phyloP scores from a whole-genome alignment of 805 yeast species.

The Metschnikowia corniflorae region DNA sequence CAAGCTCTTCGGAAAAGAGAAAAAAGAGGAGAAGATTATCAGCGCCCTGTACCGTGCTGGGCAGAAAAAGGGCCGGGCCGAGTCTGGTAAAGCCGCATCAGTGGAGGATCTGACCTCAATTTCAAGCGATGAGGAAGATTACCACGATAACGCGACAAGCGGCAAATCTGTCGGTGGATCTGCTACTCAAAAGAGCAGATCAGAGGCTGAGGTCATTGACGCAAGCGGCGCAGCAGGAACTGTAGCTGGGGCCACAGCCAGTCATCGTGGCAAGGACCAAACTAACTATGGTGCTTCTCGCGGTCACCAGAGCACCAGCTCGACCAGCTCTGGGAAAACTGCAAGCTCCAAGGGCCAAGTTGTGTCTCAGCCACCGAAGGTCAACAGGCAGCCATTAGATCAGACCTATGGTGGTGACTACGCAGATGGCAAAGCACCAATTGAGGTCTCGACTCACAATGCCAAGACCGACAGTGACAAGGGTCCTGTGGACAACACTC shows the following conservation, averaged over 20 bases:
- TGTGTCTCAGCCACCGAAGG: conserved; percentile 28
- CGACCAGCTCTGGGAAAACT: conserved; percentile 5
- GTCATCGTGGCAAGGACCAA: conserved; percentile 1
- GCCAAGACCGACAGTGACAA: neutral
- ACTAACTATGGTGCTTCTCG: conserved; percentile 2
- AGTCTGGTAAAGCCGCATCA: conserved; percentile 2
- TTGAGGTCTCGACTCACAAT: conserved; percentile 18
- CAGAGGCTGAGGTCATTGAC: conserved; percentile 5
- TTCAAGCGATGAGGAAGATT: conserved; percentile 12
- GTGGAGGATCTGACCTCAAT: conserved; percentile 4
- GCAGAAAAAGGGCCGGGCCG: conserved; percentile 8
- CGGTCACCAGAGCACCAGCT: conserved; percentile 4
- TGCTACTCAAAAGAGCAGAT: neutral
- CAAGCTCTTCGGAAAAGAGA: conserved; percentile 10
- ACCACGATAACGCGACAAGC: too few species aligned
- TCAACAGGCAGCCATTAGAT: conserved; percentile 27
- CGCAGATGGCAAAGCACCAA: conserved; percentile 31
- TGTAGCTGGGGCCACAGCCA: conserved; percentile 8
- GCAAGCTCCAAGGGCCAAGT: conserved; percentile 23
- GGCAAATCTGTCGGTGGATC: conserved; percentile 1
- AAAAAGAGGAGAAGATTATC: conserved; percentile 10
- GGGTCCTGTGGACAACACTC: conserved; percentile 18
- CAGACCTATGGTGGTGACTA: conserved; percentile 31
- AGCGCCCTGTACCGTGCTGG: conserved; percentile 17
- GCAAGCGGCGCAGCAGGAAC: conserved; percentile 13